These are phyloP conservation scores for Lavandula angustifolia DNA, from an alignment of 257 asterid genomes.

Conservation along the genomic window DNA sequence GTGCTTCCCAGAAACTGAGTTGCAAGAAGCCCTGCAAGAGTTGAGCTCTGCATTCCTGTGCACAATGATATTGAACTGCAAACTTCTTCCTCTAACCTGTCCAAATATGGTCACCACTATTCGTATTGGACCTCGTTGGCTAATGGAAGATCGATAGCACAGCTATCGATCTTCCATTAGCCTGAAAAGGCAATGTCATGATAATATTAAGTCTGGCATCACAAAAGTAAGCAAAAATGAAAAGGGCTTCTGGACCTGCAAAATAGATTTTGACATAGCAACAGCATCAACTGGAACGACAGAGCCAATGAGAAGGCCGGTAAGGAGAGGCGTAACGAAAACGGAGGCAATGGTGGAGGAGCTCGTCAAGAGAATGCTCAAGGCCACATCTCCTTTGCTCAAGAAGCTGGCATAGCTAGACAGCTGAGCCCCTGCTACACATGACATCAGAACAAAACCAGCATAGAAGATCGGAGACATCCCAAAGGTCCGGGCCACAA, in stretches of 20 bases:
- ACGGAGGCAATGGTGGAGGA: conserved; percentile 87
- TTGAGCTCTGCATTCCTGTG: conserved; percentile 98
- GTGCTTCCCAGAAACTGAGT: conserved; percentile 82
- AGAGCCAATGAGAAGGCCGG: conserved; percentile 94
- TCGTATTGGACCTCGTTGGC: too few relatives aligned
- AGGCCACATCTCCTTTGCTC: conserved; percentile 92
- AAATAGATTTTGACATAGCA: conserved; percentile 95
- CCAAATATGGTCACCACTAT: neutral
- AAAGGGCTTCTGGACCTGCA: conserved; percentile 59
- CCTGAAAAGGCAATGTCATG: conserved; percentile 40
- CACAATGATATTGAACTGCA: conserved; percentile 85
- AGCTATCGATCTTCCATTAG: too few relatives aligned
- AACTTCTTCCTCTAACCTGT: conserved; percentile 84
- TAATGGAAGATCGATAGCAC: too few relatives aligned
- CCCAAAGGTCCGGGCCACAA: conserved; percentile 81
- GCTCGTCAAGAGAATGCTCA: conserved; percentile 95
- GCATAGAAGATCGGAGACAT: conserved; percentile 75
- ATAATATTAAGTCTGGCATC: neutral
- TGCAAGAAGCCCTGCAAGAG: conserved; percentile 93
- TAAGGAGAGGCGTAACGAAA: conserved; percentile 76
- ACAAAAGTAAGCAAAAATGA: neutral
- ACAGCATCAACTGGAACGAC: conserved; percentile 94
- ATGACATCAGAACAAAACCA: conserved; percentile 85
- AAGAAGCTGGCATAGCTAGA: conserved; percentile 97
- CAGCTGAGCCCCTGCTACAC: conserved; percentile 96